Percentiles rank a stretch among this genome's conserved stretches.
These are phyloP conservation scores for Panicum hallii DNA, from an alignment of 202 grass and related monocot genomes.

Conservation along the genomic window DNA sequence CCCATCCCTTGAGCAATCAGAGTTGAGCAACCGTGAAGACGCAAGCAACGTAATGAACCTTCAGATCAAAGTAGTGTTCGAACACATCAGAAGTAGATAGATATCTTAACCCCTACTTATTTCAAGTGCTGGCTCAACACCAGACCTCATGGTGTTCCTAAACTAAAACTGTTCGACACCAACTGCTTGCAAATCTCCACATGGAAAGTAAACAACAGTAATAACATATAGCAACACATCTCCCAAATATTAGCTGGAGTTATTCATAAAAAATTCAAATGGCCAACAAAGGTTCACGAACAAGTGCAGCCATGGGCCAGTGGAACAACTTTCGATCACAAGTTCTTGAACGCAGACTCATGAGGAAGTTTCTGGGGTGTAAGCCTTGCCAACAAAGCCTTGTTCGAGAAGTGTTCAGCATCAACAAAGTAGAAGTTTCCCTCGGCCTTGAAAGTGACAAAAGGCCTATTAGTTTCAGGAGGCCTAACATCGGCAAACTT, in stretches of 20 bases:
- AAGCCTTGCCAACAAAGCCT: conserved; percentile 86
- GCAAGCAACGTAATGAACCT: neutral
- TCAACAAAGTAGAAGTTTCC: conserved; percentile 90
- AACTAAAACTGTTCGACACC: neutral
- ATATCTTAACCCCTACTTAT: conserved; percentile 28
- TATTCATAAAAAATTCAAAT: neutral
- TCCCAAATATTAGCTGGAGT: conserved; percentile 37
- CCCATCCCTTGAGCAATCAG: neutral
- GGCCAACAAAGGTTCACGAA: neutral
- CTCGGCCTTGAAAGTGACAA: conserved; percentile 79
- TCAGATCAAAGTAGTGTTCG: neutral
- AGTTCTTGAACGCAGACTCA: conserved; percentile 89
- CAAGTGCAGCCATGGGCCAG: neutral
- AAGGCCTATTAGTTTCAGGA: conserved; percentile 80
- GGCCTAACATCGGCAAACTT: conserved; percentile 87
- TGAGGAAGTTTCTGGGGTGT: conserved; percentile 74
- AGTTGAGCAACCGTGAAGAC: neutral
- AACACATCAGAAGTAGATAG: neutral
- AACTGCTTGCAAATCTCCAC: neutral
- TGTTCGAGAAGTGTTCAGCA: conserved; percentile 78
- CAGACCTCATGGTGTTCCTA: neutral
- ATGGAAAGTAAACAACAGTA: conserved; percentile 18
- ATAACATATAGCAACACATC: conserved; percentile 7
- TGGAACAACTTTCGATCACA: conserved; percentile 49
- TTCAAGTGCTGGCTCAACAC: neutral